A percentile compares a stretch with the other conserved stretches of the same genome.
These are phyloP conservation scores for Marsdenia floribunda DNA, from an alignment of 257 asterid species.

Conservation along the genomic window DNA sequence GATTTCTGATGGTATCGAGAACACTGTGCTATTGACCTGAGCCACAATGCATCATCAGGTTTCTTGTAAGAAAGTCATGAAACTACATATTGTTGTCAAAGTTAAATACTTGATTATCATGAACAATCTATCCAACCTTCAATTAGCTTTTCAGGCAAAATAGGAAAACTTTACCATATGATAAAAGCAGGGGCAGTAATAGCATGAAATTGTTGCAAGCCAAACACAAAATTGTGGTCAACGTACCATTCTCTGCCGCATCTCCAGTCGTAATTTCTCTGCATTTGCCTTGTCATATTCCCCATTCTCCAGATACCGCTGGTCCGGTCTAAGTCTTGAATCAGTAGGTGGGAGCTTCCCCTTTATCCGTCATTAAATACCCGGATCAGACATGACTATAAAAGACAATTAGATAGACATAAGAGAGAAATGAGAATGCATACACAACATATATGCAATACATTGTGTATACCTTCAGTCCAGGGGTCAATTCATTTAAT, in stretches of 20 bases:
- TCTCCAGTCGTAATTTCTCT: slow-evolving; percentile 84
- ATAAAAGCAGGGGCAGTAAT: too few species aligned
- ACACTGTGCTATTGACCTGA: background rate
- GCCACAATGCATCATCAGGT: background rate
- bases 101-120: background rate
- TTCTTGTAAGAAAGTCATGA: background rate
- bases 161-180: background rate
- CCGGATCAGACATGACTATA: slow-evolving; percentile 47
- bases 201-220: background rate
- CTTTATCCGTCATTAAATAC: slow-evolving; percentile 55
- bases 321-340: slow-evolving; percentile 93
- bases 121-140: background rate
- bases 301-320: slow-evolving; percentile 82
- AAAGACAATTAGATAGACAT: slow-evolving; percentile 26
- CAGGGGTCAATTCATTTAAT: slow-evolving; percentile 72
- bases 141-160: background rate
- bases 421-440: slow-evolving; percentile 17
- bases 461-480: slow-evolving; percentile 58
- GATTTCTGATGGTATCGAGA: background rate
- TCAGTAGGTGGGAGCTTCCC: slow-evolving; percentile 97
- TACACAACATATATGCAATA: slow-evolving; percentile 11
- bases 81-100: background rate
- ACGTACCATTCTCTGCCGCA: slow-evolving; percentile 79
- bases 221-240: background rate
- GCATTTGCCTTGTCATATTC: slow-evolving; percentile 81